Conservation (phyloP, 306 rosid genomes). For the Dalbergia oliveri region DNA sequence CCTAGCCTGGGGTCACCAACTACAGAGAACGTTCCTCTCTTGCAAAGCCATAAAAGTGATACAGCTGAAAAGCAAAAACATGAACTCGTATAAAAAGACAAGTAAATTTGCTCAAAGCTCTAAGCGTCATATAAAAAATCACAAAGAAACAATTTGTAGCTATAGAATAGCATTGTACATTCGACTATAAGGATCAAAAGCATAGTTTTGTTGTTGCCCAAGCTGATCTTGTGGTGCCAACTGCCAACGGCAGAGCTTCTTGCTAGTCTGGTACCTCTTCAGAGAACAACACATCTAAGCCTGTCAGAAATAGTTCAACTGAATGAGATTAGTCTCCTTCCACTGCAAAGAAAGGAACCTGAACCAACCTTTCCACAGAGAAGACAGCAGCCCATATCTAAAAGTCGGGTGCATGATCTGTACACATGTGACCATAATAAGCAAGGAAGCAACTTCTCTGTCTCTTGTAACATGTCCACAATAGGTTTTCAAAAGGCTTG, state of each 20-base stretch:
- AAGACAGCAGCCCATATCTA: background rate
- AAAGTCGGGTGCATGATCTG: background rate
- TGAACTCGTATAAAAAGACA: slow-evolving; percentile 23
- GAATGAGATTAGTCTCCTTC: no score
- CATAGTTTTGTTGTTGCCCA: no score
- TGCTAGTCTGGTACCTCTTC: no score
- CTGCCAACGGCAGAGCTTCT: no score
- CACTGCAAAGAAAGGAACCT: no score
- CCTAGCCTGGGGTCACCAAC: slow-evolving; percentile 48
- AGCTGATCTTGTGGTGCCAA: no score
- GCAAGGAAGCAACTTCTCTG: slow-evolving; percentile 12
- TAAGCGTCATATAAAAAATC: no score
- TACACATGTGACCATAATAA: background rate
- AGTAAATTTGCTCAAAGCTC: background rate
- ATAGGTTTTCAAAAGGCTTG: background rate
- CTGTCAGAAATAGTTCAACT: no score
- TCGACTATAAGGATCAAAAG: background rate
- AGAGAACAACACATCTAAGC: no score
- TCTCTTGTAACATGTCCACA: slow-evolving; percentile 21
- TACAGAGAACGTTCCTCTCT: slow-evolving; percentile 50
- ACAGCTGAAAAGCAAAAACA: slow-evolving; percentile 34
- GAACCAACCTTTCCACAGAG: background rate
- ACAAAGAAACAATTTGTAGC: no score
- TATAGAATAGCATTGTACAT: background rate
- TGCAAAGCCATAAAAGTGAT: slow-evolving; percentile 45